Evolutionary conservation across 805 yeast species (phyloP).

Genomic region (Yarrowia porcina): DNA sequence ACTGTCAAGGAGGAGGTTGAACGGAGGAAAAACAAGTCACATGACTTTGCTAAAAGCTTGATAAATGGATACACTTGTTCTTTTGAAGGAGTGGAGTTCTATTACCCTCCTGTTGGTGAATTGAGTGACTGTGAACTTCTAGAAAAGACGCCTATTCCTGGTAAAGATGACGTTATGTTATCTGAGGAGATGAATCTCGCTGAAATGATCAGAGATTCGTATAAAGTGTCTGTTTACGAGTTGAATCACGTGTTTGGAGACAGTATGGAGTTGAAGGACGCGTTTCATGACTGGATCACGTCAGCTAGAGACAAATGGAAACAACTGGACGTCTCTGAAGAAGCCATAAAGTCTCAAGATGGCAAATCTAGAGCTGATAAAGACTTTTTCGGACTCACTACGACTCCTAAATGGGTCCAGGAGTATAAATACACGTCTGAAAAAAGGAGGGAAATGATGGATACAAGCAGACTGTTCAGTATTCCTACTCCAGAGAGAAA

Average conservation of each 20-base stretch:
- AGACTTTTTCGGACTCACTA: too few species aligned
- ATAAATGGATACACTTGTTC: not conserved
- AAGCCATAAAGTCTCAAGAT: not conserved
- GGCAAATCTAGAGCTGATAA: not conserved
- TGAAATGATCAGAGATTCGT: not conserved
- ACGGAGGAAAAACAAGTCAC: too few species aligned
- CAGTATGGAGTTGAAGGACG: not conserved
- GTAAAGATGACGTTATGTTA: not conserved
- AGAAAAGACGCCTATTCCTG: not conserved
- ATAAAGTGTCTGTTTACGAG: not conserved
- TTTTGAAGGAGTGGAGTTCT: not conserved
- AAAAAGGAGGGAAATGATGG: not conserved
- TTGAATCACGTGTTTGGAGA: not conserved
- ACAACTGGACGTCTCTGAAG: not conserved
- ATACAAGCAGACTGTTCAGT: not conserved
- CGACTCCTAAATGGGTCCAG: too few species aligned
- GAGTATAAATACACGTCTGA: too few species aligned
- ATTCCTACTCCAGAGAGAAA: not conserved
- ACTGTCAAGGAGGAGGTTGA: too few species aligned
- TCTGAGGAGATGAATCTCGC: not conserved
- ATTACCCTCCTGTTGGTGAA: not conserved
- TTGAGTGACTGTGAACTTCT: not conserved
- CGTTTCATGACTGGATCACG: not conserved
- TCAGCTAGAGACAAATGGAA: not conserved
- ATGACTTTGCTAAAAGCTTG: not conserved